These are phyloP conservation scores for Lathyrus tuberosus DNA, from an alignment of 306 rosid species.

Conservation along the genomic window DNA sequence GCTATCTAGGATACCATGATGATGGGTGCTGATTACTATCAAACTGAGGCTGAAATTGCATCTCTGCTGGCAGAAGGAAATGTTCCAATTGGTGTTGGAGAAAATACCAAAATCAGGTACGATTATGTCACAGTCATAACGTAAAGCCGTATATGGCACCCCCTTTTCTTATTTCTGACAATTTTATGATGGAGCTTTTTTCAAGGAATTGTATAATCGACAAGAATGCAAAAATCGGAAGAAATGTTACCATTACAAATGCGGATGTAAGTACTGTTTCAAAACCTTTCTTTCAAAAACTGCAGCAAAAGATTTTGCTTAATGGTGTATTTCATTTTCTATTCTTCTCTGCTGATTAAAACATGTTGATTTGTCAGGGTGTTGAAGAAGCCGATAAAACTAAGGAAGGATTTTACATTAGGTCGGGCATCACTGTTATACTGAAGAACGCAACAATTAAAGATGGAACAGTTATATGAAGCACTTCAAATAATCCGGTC, in stretches of 20 bases:
- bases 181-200: conserved; percentile 6
- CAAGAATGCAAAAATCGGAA: conserved; percentile 98
- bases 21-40: conserved; percentile 99
- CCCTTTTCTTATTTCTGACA: conserved; percentile 20
- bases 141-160: not conserved
- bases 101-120: conserved; percentile 90
- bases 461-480: conserved; percentile 76
- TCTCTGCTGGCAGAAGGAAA: conserved; percentile 77
- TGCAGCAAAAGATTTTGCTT: not conserved
- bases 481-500: not conserved
- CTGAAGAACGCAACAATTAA: conserved; percentile 80
- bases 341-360: conserved; percentile 22
- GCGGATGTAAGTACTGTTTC: conserved; percentile 62
- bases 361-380: conserved; percentile 58
- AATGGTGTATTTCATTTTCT: not conserved
- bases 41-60: conserved; percentile 89
- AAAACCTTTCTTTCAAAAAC: conserved; percentile 1
- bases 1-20: conserved; percentile 85
- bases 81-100: conserved; percentile 97
- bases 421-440: conserved; percentile 72
- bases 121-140: conserved; percentile 20
- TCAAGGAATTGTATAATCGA: conserved; percentile 92
- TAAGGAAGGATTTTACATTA: conserved; percentile 73
- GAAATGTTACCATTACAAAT: conserved; percentile 69
- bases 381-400: conserved; percentile 82